A percentile compares a stretch with the other conserved stretches of the same genome.
Conservation (phyloP, 257 asterid species). For the Solanum commersonii region DNA sequence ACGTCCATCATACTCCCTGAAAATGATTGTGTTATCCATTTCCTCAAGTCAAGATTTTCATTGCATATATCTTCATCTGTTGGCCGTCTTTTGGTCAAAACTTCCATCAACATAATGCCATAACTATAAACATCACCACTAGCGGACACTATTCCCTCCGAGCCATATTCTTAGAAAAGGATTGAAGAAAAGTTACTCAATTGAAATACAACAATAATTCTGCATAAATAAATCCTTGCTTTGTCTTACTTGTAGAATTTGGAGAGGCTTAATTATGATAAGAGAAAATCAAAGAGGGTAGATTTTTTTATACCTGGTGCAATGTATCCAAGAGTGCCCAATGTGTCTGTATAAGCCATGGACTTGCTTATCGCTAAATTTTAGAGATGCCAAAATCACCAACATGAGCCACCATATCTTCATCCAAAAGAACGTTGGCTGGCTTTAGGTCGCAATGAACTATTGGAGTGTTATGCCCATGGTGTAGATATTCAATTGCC, state of each 20-base stretch:
- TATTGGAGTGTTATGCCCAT: slow-evolving; percentile 5
- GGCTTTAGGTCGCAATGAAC: slow-evolving; percentile 36
- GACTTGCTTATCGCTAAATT: neutral
- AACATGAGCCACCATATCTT: slow-evolving; percentile 2
- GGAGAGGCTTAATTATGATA: neutral
- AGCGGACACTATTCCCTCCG: slow-evolving; percentile 18
- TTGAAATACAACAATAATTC: neutral
- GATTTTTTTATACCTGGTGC: slow-evolving; percentile 21
- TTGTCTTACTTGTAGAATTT: neutral
- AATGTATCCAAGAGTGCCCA: slow-evolving; percentile 27
- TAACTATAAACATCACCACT: slow-evolving; percentile 21
- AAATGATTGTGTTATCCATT: slow-evolving; percentile 14
- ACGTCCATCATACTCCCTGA: neutral
- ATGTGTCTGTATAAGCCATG: slow-evolving; percentile 8
- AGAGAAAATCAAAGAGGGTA: neutral
- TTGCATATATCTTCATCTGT: slow-evolving; percentile 7
- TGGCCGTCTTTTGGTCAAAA: slow-evolving; percentile 13
- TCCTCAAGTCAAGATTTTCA: slow-evolving; percentile 9
- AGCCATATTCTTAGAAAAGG: slow-evolving; percentile 10
- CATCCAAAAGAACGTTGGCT: slow-evolving; percentile 18
- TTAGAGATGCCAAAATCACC: slow-evolving; percentile 30
- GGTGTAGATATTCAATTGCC: slow-evolving; percentile 29
- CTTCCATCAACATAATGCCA: slow-evolving; percentile 16
- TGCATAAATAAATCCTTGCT: neutral
- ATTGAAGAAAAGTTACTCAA: neutral